phyloP scores from a whole-genome alignment of 2,329 filamentous ascomycete species.

The Colletotrichum sp. region DNA sequence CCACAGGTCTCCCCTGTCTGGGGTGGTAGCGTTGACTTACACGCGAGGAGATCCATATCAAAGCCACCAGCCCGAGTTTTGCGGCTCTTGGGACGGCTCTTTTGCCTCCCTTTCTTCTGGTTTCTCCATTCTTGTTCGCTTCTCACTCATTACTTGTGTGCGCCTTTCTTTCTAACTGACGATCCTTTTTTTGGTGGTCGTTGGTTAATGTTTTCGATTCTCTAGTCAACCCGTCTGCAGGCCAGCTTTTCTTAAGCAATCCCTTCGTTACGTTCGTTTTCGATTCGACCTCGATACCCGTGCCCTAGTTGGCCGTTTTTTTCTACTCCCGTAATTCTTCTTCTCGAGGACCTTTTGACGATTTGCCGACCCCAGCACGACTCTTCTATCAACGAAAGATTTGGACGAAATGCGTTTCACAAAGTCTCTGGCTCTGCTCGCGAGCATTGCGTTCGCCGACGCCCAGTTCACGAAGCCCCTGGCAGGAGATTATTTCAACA shows the following conservation, averaged over 20 bases:
- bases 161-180: slow-evolving; percentile 8
- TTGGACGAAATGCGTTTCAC: slow-evolving; percentile 10
- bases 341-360: background rate
- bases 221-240: slow-evolving; percentile 14
- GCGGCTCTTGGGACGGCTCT: background rate
- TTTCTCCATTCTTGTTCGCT: slow-evolving; percentile 9
- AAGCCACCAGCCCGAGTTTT: background rate
- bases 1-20: background rate
- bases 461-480: slow-evolving; percentile 23
- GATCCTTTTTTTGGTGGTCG: slow-evolving; percentile 6
- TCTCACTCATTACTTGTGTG: slow-evolving; percentile 13
- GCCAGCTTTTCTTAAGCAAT: slow-evolving; percentile 5
- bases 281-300: slow-evolving; percentile 1
- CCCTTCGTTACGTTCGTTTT: slow-evolving; percentile 7
- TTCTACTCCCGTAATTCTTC: background rate
- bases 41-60: slow-evolving; percentile 9
- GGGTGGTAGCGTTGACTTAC: slow-evolving; percentile 5
- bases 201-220: background rate
- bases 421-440: slow-evolving; percentile 9
- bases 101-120: background rate
- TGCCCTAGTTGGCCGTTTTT: slow-evolving; percentile 8
- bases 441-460: slow-evolving; percentile 5
- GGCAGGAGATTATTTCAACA: background rate
- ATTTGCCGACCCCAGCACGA: background rate
- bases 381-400: background rate